phyloP scores from a whole-genome alignment of 257 asterid species.

The Solanum clarkiae region DNA sequence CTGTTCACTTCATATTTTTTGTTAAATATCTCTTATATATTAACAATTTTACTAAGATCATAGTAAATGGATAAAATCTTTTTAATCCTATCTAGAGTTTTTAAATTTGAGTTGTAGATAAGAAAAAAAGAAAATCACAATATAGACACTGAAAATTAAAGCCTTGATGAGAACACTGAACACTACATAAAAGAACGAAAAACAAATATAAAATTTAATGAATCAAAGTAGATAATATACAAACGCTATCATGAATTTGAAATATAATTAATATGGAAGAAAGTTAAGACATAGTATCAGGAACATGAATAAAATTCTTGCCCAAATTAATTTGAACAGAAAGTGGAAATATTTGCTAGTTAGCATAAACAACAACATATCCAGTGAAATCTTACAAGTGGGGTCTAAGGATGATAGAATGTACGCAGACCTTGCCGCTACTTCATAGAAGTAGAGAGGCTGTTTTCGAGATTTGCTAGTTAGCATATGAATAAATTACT shows the following conservation, averaged over 20 bases:
- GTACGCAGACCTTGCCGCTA: no score
- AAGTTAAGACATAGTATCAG: background rate
- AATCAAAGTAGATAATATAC: background rate
- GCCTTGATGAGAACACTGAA: no score
- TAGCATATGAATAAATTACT: background rate
- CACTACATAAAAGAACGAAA: no score
- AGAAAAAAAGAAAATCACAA: background rate
- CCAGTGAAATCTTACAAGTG: no score
- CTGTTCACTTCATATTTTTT: background rate
- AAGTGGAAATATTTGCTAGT: background rate
- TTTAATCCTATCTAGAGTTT: background rate
- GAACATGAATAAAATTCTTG: background rate
- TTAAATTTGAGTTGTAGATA: background rate
- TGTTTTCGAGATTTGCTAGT: background rate
- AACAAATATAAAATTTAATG: background rate
- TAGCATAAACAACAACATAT: no score
- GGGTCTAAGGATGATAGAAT: no score
- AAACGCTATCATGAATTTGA: background rate
- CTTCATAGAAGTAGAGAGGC: no score
- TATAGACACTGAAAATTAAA: no score
- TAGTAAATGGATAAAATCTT: background rate
- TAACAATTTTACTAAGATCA: background rate
- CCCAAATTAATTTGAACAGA: background rate
- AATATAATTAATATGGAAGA: background rate
- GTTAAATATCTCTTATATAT: background rate